Base-by-base conservation (phyloP, 495 filamentous ascomycete species). In the Penicillium paxilli region DNA sequence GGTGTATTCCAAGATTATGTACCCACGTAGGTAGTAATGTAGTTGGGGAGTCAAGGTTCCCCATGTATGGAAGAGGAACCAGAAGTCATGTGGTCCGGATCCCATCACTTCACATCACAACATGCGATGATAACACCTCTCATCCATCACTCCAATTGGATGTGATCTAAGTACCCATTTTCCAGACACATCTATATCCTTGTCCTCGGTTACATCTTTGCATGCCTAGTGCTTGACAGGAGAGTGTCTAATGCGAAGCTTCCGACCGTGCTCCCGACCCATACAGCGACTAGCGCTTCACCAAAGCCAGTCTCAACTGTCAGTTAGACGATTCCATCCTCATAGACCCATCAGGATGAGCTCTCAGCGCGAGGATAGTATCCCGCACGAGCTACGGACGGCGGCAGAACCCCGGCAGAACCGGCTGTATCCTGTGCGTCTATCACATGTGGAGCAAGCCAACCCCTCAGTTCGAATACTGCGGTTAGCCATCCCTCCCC, bases 351-450 rank as follows among this genome's bases (percentile, higher is more conserved):
- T 33, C 52, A 57, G 52, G 20, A 74, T 76, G 69, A 74, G 62
- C 47, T 62, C 68, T 11, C 54, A 60, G 16, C 62, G 67, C 44
- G 64, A 70, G 50, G 64, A 63, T 21, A 74, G 73, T 0, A 65
- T 75, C 44, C 74, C 76, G 44, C 82, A 85, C 50, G 70, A 77
- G 50, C 79, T 90, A 58, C 84, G 90, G 49, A 95, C 90, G 7
- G 85, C 87, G 2, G 71, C 78, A 20, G 87, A 91, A 52, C 87
- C 85, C 42, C 86, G 90, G 33, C 84, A 87, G 35, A 69, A 81
- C 57, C 64, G 71, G 17, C 70, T 84, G 24, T 75, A 84, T 62
- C 70, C 58, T 2, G 80, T 81, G 26, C 74, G 59, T 2, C 58
- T 86, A 5, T 70, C 66, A 30, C 63, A 74, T 44, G 71, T 86